These are phyloP conservation scores for Platismatia glauca DNA, from an alignment of 495 filamentous ascomycete species.

Conservation along the genomic window DNA sequence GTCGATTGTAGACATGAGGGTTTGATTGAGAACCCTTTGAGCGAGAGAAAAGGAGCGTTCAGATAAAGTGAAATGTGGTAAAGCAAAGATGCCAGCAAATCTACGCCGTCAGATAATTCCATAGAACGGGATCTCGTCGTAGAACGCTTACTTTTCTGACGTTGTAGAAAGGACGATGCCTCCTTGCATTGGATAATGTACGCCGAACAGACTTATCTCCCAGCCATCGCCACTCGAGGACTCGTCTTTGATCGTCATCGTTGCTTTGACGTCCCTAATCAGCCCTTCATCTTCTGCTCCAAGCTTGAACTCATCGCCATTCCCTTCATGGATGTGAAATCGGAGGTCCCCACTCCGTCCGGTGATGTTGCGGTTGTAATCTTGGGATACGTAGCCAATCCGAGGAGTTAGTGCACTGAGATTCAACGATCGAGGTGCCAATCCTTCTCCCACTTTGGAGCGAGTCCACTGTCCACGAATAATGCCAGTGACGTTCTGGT, in stretches of 20 bases:
- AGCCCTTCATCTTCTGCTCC: slow-evolving; percentile 24
- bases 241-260: slow-evolving; percentile 61
- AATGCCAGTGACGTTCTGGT: slow-evolving; percentile 74
- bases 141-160: slow-evolving; percentile 54
- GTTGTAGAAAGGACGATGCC: slow-evolving; percentile 74
- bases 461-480: slow-evolving; percentile 70
- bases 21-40: slow-evolving; percentile 59
- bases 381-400: slow-evolving; percentile 42
- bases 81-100: slow-evolving; percentile 76
- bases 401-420: slow-evolving; percentile 41
- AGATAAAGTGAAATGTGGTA: slow-evolving; percentile 73
- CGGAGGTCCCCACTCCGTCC: slow-evolving; percentile 42
- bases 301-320: slow-evolving; percentile 25
- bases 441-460: slow-evolving; percentile 15
- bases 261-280: slow-evolving; percentile 54
- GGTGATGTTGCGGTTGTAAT: slow-evolving; percentile 62
- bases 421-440: slow-evolving; percentile 36
- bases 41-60: slow-evolving; percentile 56
- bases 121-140: not conserved
- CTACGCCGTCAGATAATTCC: not conserved
- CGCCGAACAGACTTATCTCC: slow-evolving; percentile 67
- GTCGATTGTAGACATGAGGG: slow-evolving; percentile 56
- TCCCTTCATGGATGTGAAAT: slow-evolving; percentile 38
- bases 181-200: slow-evolving; percentile 72
- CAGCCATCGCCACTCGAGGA: slow-evolving; percentile 58